phyloP scores from a whole-genome alignment of 305 asterid species.

The Fraxinus paxiana region DNA sequence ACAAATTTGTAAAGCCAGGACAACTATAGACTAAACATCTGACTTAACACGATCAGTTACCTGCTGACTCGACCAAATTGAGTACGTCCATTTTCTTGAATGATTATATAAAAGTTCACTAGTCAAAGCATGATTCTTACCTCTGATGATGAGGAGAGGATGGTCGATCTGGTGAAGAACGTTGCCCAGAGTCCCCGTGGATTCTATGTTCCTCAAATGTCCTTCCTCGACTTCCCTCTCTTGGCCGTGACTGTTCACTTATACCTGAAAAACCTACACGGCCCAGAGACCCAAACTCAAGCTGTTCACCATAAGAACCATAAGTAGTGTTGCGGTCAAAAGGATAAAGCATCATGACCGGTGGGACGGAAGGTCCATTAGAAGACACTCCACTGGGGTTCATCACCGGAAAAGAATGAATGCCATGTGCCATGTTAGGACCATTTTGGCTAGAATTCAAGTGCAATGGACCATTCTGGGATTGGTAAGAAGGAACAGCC shows the following conservation, averaged over 20 bases:
- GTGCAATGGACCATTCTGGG: constrained; percentile 64
- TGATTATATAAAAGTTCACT: background rate
- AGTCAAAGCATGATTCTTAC: constrained; percentile 35
- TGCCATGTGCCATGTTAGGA: constrained; percentile 56
- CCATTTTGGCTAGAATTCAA: constrained; percentile 57
- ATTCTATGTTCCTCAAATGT: constrained; percentile 60
- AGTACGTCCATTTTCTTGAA: background rate
- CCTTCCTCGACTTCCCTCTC: constrained; percentile 53
- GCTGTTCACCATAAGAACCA: constrained; percentile 65
- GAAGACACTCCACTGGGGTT: constrained; percentile 55
- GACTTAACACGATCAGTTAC: background rate
- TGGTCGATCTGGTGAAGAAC: constrained; percentile 79
- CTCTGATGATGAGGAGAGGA: constrained; percentile 77
- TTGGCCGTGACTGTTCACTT: constrained; percentile 54
- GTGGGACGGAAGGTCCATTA: constrained; percentile 64
- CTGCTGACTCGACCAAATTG: background rate
- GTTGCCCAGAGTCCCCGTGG: constrained; percentile 54
- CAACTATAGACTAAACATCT: background rate
- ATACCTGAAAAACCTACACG: constrained; percentile 56
- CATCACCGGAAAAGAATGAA: constrained; percentile 56
- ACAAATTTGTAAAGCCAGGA: background rate
- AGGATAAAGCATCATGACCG: constrained; percentile 85
- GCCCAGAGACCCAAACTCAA: constrained; percentile 87
- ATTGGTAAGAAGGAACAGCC: constrained; percentile 53
- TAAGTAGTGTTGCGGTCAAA: constrained; percentile 51